Evolutionary conservation across 805 yeast species (phyloP).

Genomic region (Monosporozyma siamensis): DNA sequence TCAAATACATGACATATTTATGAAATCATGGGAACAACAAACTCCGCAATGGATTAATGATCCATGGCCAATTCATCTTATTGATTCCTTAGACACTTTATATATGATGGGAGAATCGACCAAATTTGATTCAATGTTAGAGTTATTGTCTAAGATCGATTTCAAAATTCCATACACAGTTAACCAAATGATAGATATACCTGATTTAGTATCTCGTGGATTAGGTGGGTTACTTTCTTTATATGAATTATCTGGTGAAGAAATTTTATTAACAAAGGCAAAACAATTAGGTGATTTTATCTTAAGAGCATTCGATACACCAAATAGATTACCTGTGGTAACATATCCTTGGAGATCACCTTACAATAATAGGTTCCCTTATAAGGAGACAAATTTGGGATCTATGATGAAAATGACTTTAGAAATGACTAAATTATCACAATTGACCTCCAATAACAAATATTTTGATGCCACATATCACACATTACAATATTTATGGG

Average conservation of each 20-base stretch:
- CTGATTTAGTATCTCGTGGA: constrained; percentile 33
- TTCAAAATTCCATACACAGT: constrained; percentile 34
- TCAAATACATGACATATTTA: not conserved
- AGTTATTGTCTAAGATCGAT: constrained; percentile 31
- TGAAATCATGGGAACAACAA: constrained; percentile 34
- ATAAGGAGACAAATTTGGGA: constrained; percentile 32
- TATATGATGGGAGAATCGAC: constrained; percentile 36
- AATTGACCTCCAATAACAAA: constrained; percentile 38
- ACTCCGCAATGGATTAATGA: constrained; percentile 3
- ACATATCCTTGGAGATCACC: constrained; percentile 36
- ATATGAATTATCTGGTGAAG: constrained; percentile 38
- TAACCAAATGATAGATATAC: constrained; percentile 43
- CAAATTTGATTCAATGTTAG: constrained; percentile 34
- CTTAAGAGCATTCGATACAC: constrained; percentile 49
- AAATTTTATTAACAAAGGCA: constrained; percentile 32
- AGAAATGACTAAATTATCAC: constrained; percentile 45
- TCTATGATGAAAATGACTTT: constrained; percentile 42
- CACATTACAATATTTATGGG: constrained; percentile 33
- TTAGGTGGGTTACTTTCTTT: constrained; percentile 47
- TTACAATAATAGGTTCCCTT: constrained; percentile 32
- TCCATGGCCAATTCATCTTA: constrained; percentile 39
- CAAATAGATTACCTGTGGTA: constrained; percentile 44
- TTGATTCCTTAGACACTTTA: constrained; percentile 46
- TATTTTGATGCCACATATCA: constrained; percentile 44
- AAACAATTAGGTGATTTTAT: constrained; percentile 40